phyloP scores from a whole-genome alignment of 768 basidiomycete genomes.

The Russula sp. region DNA sequence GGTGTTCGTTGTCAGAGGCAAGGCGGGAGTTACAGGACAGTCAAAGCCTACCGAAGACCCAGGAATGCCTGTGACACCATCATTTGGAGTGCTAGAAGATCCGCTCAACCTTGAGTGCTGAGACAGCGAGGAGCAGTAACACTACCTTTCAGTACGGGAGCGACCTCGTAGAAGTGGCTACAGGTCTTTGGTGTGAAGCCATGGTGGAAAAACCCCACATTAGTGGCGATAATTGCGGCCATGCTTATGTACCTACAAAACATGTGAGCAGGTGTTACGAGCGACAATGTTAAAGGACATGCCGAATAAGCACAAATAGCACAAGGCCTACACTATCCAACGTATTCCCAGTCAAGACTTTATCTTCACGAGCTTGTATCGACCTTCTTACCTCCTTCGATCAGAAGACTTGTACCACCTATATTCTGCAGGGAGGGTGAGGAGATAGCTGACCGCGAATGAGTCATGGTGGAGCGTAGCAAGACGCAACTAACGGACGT shows the following conservation, averaged over 20 bases:
- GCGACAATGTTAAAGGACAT: background rate
- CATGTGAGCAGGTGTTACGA: background rate
- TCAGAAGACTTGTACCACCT: conserved; percentile 14
- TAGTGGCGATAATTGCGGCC: conserved; percentile 43
- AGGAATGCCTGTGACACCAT: conserved; percentile 64
- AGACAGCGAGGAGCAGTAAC: background rate
- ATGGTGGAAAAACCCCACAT: conserved; percentile 52
- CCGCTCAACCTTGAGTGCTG: background rate
- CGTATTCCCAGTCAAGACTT: background rate
- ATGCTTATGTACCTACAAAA: conserved; percentile 42
- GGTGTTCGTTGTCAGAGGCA: conserved; percentile 8
- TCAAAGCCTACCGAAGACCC: conserved; percentile 44
- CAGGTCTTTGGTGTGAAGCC: conserved; percentile 46
- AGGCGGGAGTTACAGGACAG: background rate
- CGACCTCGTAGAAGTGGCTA: conserved; percentile 42
- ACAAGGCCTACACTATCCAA: conserved; percentile 9
- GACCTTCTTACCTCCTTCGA: conserved; percentile 1
- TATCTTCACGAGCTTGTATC: background rate
- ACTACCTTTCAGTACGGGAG: conserved; percentile 58
- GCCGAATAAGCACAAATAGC: conserved; percentile 20
- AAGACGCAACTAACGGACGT: background rate
- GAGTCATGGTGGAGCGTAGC: background rate
- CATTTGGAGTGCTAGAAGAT: conserved; percentile 46
- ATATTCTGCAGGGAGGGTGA: conserved; percentile 21
- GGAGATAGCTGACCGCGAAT: conserved; percentile 10